Percentiles rank a stretch among this genome's conserved stretches.
Evolutionary conservation across 2,329 filamentous ascomycete genomes (phyloP).

Genomic region (Phyllosticta citribraziliensis): DNA sequence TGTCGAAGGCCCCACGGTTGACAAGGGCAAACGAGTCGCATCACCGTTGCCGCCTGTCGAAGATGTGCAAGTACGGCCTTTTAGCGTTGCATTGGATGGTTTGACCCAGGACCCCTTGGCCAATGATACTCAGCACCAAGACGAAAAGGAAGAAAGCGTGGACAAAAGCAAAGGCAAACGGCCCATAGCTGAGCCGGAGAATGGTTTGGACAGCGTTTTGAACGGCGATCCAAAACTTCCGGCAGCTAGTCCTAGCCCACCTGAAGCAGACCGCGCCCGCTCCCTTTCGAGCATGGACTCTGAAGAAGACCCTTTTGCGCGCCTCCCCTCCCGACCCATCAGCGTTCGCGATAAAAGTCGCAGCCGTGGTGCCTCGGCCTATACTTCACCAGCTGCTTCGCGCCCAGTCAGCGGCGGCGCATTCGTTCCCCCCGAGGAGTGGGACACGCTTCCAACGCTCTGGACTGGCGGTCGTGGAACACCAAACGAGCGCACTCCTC

Average conservation of each 20-base stretch:
- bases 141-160: neutral
- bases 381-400: neutral
- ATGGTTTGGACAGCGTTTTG: neutral
- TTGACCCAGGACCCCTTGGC: neutral
- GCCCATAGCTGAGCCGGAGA: neutral
- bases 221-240: neutral
- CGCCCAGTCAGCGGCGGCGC: slow-evolving; percentile 1
- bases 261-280: neutral
- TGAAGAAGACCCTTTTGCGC: neutral
- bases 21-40: neutral
- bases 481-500: neutral
- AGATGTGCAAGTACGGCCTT: neutral
- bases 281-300: neutral
- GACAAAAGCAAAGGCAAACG: neutral
- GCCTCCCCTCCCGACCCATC: neutral
- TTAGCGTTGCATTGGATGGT: neutral
- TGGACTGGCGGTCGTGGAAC: neutral
- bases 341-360: neutral
- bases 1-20: neutral
- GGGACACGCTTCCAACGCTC: slow-evolving; percentile 2
- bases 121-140: neutral
- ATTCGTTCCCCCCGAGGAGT: slow-evolving; percentile 6
- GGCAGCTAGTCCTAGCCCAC: neutral
- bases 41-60: neutral
- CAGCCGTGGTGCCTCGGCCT: neutral